Conservation (phyloP, 2,329 filamentous ascomycete species). For the Cercospora nicotianae region DNA sequence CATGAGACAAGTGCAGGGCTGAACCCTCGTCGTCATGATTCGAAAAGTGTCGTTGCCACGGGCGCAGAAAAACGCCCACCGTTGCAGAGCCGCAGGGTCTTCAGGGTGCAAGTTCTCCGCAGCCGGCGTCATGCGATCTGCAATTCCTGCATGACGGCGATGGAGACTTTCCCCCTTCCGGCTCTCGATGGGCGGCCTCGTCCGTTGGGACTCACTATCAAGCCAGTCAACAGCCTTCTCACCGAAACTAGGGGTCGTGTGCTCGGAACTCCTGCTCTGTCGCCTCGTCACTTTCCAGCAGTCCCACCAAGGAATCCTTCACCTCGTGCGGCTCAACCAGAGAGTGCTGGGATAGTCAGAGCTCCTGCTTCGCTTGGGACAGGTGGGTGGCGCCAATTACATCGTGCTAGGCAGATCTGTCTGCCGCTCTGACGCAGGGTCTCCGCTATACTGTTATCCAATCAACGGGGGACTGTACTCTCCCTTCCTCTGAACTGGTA, state of each 20-base stretch:
- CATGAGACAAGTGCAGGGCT: slow-evolving; percentile 4
- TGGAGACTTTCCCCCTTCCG: not conserved
- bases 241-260: not conserved
- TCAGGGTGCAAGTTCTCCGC: slow-evolving; percentile 13
- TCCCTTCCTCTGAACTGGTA: not conserved
- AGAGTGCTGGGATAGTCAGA: not conserved
- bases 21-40: slow-evolving; percentile 2
- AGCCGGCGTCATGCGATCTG: slow-evolving; percentile 19
- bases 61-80: not conserved
- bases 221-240: slow-evolving; percentile 3
- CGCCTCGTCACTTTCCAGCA: slow-evolving; percentile 12
- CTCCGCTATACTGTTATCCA: slow-evolving; percentile 19
- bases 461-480: not conserved
- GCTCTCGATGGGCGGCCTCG: not conserved
- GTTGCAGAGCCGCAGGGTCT: slow-evolving; percentile 15
- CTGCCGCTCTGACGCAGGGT: slow-evolving; percentile 29
- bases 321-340: slow-evolving; percentile 8
- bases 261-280: not conserved
- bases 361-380: slow-evolving; percentile 9
- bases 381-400: slow-evolving; percentile 10
- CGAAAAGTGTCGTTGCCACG: not conserved
- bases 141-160: not conserved
- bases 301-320: not conserved
- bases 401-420: slow-evolving; percentile 23
- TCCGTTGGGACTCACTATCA: slow-evolving; percentile 6